Evolutionary conservation across 2,329 filamentous ascomycete genomes (phyloP), one percentile per base, ranked within the genome.

Genomic region (Daldinia sp.): DNA sequence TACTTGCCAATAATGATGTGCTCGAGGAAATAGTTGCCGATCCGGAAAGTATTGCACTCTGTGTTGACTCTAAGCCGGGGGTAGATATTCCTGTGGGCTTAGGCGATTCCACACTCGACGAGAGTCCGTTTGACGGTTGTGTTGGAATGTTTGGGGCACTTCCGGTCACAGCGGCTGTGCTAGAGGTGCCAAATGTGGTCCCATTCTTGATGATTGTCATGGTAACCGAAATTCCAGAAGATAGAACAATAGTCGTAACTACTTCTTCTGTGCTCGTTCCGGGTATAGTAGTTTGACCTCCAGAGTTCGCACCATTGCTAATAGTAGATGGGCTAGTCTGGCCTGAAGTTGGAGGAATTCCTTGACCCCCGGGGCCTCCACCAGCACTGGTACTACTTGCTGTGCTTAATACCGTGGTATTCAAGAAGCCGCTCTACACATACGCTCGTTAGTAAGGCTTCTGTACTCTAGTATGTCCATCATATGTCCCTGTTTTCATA

Each of bases 131-230:
- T n/a, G 60, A 33, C 12, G 48, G 54, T 9, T 53, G 39, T 4
- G 61, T 62, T 12, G 35, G 37, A 4, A 68, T 66, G 12, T 23
- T 60, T 6, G 71, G 28, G 33, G 9, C 51, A 39, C 63, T 73
- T 39, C 30, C 75, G 4, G 73, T 77, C n/a, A 72, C 50, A 46
- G 75, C 61, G 3, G 60, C 74, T 10, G 58, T 69, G 55, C 63
- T 72, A 60, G 70, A 76, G 18, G 74, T 74, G 18, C 65, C 72
- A 44, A 68, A 18, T 5, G 69, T 71, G 5, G 72, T 74, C 30
- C 65, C 67, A 35, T 62, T 73, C n/a, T 60, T 59, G 18, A 63
- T 69, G 30, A 74, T 66, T 3, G 74, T 76, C 33, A 62, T 48
- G 5, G 74, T 74, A 20, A 71, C 41, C 3, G 67, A 51, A 15